A percentile compares a stretch with the other conserved stretches of the same genome.
phyloP scores from a whole-genome alignment of 2,329 filamentous ascomycete species.

The Cadophora luteo-olivacea region DNA sequence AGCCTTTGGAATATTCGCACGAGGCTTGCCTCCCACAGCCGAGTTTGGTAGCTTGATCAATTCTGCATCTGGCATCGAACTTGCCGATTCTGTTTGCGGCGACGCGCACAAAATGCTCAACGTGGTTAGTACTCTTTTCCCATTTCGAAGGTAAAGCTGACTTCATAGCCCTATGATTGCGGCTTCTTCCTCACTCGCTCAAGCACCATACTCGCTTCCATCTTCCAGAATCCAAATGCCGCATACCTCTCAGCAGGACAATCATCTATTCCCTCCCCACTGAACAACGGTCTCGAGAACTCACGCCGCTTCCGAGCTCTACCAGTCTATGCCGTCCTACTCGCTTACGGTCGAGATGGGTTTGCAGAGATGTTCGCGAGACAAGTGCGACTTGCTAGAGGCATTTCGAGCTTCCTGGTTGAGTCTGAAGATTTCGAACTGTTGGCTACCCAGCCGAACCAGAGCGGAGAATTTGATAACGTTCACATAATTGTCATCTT shows the following conservation, averaged over 20 bases:
- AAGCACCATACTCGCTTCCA: conserved; percentile 59
- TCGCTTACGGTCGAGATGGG: conserved; percentile 75
- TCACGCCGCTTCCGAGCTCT: conserved; percentile 88
- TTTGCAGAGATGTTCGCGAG: conserved; percentile 72
- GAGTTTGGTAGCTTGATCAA: conserved; percentile 62
- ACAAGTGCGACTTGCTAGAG: conserved; percentile 75
- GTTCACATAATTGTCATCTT: conserved; percentile 75
- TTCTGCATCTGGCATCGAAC: conserved; percentile 69
- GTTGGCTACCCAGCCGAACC: conserved; percentile 55
- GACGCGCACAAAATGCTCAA: conserved; percentile 95
- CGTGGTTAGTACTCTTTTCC: conserved; percentile 61
- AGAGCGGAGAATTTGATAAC: conserved; percentile 40
- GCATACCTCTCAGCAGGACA: conserved; percentile 69
- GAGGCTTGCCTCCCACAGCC: conserved; percentile 62
- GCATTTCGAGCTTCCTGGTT: conserved; percentile 68
- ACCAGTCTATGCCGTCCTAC: conserved; percentile 83
- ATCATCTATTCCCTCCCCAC: conserved; percentile 71
- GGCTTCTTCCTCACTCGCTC: conserved; percentile 85
- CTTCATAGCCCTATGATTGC: conserved; percentile 76
- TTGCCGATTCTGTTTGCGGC: conserved; percentile 86
- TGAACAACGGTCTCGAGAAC: conserved; percentile 90
- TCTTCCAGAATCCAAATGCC: conserved; percentile 86
- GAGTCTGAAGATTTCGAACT: conserved; percentile 69
- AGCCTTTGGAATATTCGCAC: conserved; percentile 86
- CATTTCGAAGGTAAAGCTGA: conserved; percentile 8